Conservation (phyloP, 768 basidiomycete species). For the Psilocybe sp. region DNA sequence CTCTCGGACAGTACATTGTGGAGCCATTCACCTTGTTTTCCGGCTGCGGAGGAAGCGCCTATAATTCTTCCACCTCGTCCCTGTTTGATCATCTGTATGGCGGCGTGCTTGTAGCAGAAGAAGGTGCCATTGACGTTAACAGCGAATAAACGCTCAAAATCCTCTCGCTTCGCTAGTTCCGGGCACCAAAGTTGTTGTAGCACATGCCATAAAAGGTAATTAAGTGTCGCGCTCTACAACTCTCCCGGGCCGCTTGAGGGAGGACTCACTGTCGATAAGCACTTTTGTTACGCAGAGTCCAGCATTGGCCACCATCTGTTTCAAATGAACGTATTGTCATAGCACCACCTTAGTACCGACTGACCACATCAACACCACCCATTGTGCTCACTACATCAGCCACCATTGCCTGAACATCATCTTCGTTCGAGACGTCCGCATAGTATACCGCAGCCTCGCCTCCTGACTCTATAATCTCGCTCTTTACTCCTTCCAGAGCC, state of each 20-base stretch:
- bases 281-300: slow-evolving; percentile 20
- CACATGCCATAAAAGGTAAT: not conserved
- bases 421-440: slow-evolving; percentile 16
- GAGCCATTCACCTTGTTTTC: slow-evolving; percentile 22
- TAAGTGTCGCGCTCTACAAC: not conserved
- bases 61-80: slow-evolving; percentile 54
- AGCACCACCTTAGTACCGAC: not conserved
- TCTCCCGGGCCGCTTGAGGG: not conserved
- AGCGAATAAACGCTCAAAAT: slow-evolving; percentile 40
- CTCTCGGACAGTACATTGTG: too few relatives aligned
- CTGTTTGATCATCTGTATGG: slow-evolving; percentile 56
- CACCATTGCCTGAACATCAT: slow-evolving; percentile 15
- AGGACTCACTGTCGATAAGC: slow-evolving; percentile 13
- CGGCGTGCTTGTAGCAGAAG: slow-evolving; percentile 64
- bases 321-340: not conserved
- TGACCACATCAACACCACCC: slow-evolving; percentile 20
- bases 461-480: slow-evolving; percentile 11
- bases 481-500: slow-evolving; percentile 7
- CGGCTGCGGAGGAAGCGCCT: slow-evolving; percentile 31
- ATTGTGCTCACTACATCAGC: slow-evolving; percentile 10
- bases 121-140: slow-evolving; percentile 59
- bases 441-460: slow-evolving; percentile 5
- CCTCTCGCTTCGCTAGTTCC: slow-evolving; percentile 26
- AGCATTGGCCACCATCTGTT: slow-evolving; percentile 42
- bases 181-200: too few relatives aligned